phyloP scores from a whole-genome alignment of 208 protist genomes.

The Trypanosoma avium region DNA sequence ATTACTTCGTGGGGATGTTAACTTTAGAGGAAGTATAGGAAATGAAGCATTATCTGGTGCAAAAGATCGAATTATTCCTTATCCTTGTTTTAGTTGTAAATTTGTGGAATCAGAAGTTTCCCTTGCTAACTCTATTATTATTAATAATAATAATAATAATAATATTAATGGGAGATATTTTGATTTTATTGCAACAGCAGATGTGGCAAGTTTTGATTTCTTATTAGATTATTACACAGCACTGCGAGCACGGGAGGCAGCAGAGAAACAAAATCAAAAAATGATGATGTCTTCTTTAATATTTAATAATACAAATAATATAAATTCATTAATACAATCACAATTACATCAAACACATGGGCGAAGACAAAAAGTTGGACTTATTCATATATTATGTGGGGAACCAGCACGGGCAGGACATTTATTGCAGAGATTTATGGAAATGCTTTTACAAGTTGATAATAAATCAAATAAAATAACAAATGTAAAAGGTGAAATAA shows the following conservation, averaged over 20 bases:
- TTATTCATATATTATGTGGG: conserved; percentile 57
- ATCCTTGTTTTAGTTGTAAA: conserved; percentile 41
- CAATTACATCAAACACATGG: not conserved
- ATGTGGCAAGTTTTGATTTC: conserved; percentile 71
- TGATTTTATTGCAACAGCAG: conserved; percentile 69
- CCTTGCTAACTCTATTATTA: conserved; percentile 20
- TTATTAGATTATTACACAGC: conserved; percentile 62
- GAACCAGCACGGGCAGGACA: conserved; percentile 48
- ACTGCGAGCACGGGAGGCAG: conserved; percentile 1
- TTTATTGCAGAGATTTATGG: conserved; percentile 57
- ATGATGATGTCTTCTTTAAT: too few species aligned
- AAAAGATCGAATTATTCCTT: conserved; percentile 39
- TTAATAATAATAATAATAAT: too few species aligned
- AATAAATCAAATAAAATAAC: conserved; percentile 1
- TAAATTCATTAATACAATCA: not conserved
- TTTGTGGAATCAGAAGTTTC: conserved; percentile 50
- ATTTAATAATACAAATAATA: not conserved
- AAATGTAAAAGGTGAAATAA: conserved; percentile 15
- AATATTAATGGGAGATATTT: conserved; percentile 57
- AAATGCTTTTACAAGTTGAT: conserved; percentile 41
- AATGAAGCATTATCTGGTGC: conserved; percentile 6
- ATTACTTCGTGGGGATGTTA: conserved; percentile 23
- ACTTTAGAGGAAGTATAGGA: conserved; percentile 2
- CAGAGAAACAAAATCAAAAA: not conserved
- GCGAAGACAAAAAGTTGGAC: conserved; percentile 3